These are phyloP conservation scores for Cytidiella melzeri DNA, from an alignment of 768 basidiomycete species.

Conservation along the genomic window DNA sequence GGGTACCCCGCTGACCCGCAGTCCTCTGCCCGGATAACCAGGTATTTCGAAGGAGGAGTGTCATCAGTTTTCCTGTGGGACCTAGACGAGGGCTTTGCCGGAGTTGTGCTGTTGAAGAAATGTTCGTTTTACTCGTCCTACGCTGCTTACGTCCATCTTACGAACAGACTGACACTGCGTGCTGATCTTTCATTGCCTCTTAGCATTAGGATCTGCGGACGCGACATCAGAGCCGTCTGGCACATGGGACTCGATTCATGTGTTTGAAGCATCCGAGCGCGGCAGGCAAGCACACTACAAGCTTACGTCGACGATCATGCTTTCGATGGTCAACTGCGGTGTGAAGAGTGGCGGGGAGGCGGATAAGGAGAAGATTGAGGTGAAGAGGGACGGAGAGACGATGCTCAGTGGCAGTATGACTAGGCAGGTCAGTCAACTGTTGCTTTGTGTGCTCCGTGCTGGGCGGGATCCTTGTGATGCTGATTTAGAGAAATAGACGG, in stretches of 20 bases:
- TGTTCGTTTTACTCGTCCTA: slow-evolving; percentile 37
- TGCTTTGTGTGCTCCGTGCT: not conserved
- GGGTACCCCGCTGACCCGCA: too few species aligned
- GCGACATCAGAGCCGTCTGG: slow-evolving; percentile 62
- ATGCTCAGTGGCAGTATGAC: slow-evolving; percentile 96
- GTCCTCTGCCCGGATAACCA: too few species aligned
- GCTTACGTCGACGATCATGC: slow-evolving; percentile 95
- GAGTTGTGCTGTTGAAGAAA: slow-evolving; percentile 95
- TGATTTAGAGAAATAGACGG: slow-evolving; percentile 43
- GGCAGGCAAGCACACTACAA: slow-evolving; percentile 94
- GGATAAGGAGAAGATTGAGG: slow-evolving; percentile 30
- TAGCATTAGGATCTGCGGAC: slow-evolving; percentile 53
- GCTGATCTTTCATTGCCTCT: too few species aligned
- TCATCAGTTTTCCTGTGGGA: slow-evolving; percentile 99
- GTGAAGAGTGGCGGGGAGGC: slow-evolving; percentile 4
- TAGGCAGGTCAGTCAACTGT: slow-evolving; percentile 61
- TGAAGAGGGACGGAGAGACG: slow-evolving; percentile 69
- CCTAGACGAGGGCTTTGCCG: slow-evolving; percentile 93
- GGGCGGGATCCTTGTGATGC: slow-evolving; percentile 1
- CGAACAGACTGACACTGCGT: too few species aligned
- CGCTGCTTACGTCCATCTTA: too few species aligned
- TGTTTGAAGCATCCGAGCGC: slow-evolving; percentile 91
- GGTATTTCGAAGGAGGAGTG: slow-evolving; percentile 98
- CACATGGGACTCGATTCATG: slow-evolving; percentile 98
- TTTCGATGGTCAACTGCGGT: slow-evolving; percentile 67